Conservation (phyloP, 805 yeast genomes). For the Maudiozyma pseudohumilis region DNA sequence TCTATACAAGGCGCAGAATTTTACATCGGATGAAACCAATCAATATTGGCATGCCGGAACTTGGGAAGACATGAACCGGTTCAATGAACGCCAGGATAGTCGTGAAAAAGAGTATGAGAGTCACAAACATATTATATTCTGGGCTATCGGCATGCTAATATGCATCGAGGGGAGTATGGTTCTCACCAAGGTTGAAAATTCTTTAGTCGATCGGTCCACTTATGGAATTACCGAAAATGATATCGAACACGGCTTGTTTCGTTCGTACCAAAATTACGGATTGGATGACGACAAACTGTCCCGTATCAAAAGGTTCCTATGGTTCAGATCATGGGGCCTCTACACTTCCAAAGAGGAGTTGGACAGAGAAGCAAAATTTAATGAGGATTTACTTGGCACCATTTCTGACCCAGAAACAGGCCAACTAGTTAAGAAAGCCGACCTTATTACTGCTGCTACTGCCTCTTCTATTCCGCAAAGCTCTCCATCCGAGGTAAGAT, state of each 20-base stretch:
- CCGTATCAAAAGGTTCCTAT: conserved; percentile 46
- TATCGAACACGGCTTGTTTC: conserved; percentile 32
- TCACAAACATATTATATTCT: background rate
- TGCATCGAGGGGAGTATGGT: conserved; percentile 35
- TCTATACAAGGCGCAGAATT: conserved; percentile 17
- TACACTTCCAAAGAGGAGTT: conserved; percentile 24
- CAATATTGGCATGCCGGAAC: conserved; percentile 53
- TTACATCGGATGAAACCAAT: conserved; percentile 23
- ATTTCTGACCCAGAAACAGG: conserved; percentile 4
- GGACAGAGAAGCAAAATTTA: conserved; percentile 39
- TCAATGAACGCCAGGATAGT: conserved; percentile 7
- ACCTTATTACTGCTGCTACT: no score
- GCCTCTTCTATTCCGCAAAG: no score
- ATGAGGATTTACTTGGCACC: conserved; percentile 68
- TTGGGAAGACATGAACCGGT: conserved; percentile 50
- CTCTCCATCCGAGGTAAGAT: no score
- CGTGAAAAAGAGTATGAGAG: background rate
- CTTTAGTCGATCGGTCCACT: conserved; percentile 22
- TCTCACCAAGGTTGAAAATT: conserved; percentile 31
- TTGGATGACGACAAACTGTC: conserved; percentile 40
- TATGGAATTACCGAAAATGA: conserved; percentile 29
- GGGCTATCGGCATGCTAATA: conserved; percentile 27
- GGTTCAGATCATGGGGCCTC: conserved; percentile 38
- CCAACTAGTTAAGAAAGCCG: background rate
- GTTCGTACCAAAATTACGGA: conserved; percentile 43